Evolutionary conservation across 2,329 filamentous ascomycete species (phyloP), one percentile per base, ranked within the genome.

Genomic region (Mycocentrospora acerina): DNA sequence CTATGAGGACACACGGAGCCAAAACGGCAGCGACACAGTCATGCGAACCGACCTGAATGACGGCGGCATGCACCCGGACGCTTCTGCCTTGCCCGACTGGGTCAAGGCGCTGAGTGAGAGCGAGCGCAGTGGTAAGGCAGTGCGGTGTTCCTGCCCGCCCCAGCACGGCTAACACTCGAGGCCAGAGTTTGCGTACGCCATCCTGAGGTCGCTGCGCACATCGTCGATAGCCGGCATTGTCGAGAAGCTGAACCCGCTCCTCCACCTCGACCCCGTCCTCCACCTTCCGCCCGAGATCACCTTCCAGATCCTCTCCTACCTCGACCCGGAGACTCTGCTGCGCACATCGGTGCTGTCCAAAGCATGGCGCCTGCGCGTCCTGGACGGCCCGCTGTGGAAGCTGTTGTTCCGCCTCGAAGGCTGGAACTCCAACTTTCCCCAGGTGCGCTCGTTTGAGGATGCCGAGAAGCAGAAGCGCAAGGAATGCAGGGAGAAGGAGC

Each of bases 211-310:
- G 40, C 75, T 96, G 18, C 87, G 86, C 13, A 94, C 89, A 1
- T 86, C 86, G 6, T 81, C 83, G 37, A 83, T 96, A 43, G 83
- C 86, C 33, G 78, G 85, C 29, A 87, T 96, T 36, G 88, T 95
- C 31, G 81, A 90, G 37, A 80, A 85, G 48, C 73, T 95, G 13
- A 86, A 84, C 46, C 88, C 90, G 4, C 79, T 90, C 35, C 82
- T 97, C 3, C 90, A 96, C 67, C 91, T 96, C 70, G 88, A 98
- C 69, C 95, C 95, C 37, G 82, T 95, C 28, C 75, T 81, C 48
- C 83, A 88, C 57, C 80, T 98, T 1, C 93, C 93, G 0, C 82
- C 88, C 17, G 93, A 98, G 66, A 86, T 98, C 56, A 94, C 89
- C 44, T 83, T 93, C 29, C 86, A 94, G 59, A 85, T 97, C 29